Conservation (phyloP, 768 basidiomycete genomes). For the Tylopilus subfusipes region DNA sequence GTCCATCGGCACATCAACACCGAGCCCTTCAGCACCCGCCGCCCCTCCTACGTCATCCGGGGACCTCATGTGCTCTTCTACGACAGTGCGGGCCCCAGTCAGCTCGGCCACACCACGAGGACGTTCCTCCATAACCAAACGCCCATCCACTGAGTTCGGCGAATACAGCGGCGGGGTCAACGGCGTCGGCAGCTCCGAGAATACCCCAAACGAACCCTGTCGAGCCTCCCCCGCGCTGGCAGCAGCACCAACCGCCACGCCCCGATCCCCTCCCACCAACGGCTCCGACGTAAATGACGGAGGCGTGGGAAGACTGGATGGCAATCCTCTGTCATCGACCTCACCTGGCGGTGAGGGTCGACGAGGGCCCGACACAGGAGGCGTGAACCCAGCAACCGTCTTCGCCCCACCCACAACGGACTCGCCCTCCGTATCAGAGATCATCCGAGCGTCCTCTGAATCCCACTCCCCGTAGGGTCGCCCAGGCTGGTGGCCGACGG, state of each 20-base stretch:
- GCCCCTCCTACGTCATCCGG: no score
- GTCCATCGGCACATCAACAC: no score
- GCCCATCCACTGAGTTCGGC: neutral
- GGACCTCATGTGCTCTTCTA: neutral
- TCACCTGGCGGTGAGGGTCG: neutral
- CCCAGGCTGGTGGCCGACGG: neutral
- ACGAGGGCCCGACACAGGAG: neutral
- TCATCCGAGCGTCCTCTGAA: neutral
- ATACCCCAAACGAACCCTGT: neutral
- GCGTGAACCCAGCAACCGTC: neutral
- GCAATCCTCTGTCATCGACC: neutral
- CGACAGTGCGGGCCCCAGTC: neutral
- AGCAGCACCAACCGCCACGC: no score
- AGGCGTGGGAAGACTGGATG: slow-evolving; percentile 7
- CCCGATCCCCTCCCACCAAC: neutral
- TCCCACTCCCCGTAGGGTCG: neutral
- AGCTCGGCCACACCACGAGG: neutral
- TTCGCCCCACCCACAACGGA: neutral
- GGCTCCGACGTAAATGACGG: neutral
- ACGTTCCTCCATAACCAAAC: neutral
- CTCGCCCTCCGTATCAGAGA: neutral
- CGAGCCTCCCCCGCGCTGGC: neutral
- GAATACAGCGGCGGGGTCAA: slow-evolving; percentile 5
- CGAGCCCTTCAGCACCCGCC: no score
- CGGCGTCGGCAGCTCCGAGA: neutral